Conservation (phyloP, 495 filamentous ascomycete genomes). For the Lasiosphaeris hirsuta region DNA sequence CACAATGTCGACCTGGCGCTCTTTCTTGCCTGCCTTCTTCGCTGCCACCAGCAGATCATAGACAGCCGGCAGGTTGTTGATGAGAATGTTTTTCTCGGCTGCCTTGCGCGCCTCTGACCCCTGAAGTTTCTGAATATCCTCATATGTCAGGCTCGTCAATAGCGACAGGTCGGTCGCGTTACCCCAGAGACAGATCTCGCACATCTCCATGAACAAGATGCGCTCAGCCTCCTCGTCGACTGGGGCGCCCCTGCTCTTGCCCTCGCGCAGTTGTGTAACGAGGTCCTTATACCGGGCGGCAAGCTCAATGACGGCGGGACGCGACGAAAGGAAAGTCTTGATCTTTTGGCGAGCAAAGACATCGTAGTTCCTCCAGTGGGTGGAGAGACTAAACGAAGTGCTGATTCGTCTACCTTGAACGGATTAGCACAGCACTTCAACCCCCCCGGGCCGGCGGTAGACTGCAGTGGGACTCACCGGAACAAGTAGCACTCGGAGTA, state of each 20-base stretch:
- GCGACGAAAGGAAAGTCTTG: conserved; percentile 87
- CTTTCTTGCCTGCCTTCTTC: conserved; percentile 51
- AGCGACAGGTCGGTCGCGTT: conserved; percentile 95
- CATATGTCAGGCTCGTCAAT: conserved; percentile 83
- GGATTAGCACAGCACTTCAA: neutral
- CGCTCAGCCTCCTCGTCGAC: conserved; percentile 66
- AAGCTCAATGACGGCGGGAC: conserved; percentile 85
- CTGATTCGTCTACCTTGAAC: conserved; percentile 61
- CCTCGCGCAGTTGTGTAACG: conserved; percentile 59
- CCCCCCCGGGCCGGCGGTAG: neutral
- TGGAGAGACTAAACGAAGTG: conserved; percentile 71
- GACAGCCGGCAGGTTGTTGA: conserved; percentile 73
- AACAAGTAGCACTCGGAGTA: conserved; percentile 94
- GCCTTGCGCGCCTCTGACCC: conserved; percentile 79
- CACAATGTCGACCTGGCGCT: conserved; percentile 80
- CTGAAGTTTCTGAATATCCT: conserved; percentile 94
- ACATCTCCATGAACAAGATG: conserved; percentile 86
- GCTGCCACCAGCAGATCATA: conserved; percentile 68
- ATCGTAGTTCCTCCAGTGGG: conserved; percentile 89
- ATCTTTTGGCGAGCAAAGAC: conserved; percentile 90
- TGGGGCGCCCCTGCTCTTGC: conserved; percentile 29
- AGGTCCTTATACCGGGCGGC: conserved; percentile 80
- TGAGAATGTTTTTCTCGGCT: conserved; percentile 82
- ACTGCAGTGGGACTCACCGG: conserved; percentile 44
- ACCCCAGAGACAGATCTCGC: conserved; percentile 95